Conservation (phyloP, 805 yeast genomes). For the Spathaspora gorwiae region DNA sequence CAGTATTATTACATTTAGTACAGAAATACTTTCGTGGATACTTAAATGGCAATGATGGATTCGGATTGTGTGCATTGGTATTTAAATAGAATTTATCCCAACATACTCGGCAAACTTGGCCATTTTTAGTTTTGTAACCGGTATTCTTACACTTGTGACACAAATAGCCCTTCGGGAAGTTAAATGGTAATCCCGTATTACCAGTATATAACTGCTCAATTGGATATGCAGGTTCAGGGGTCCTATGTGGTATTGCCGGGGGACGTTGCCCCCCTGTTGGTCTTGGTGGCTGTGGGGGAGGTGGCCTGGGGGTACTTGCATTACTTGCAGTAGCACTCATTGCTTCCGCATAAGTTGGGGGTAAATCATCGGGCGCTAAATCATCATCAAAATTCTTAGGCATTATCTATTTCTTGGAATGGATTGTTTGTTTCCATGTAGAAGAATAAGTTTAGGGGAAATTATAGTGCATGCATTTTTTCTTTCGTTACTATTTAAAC, state of each 20-base stretch:
- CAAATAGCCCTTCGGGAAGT: slow-evolving; percentile 55
- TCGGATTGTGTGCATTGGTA: slow-evolving; percentile 40
- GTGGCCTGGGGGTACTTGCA: slow-evolving; percentile 1
- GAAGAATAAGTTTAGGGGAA: not conserved
- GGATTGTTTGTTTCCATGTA: not conserved
- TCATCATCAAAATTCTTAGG: slow-evolving; percentile 5
- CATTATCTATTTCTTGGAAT: not conserved
- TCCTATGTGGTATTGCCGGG: slow-evolving; percentile 3
- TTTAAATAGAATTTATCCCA: slow-evolving; percentile 43
- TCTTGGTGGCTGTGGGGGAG: slow-evolving; percentile 3
- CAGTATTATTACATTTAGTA: slow-evolving; percentile 70
- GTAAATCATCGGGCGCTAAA: slow-evolving; percentile 18
- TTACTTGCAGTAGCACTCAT: slow-evolving; percentile 9
- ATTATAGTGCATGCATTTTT: too few species aligned
- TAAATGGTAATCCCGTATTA: slow-evolving; percentile 54
- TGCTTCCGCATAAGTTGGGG: slow-evolving; percentile 49
- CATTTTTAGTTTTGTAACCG: slow-evolving; percentile 56
- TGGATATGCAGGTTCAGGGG: slow-evolving; percentile 6
- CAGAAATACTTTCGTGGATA: slow-evolving; percentile 65
- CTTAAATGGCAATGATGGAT: slow-evolving; percentile 53
- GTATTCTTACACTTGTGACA: slow-evolving; percentile 75
- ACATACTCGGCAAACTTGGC: slow-evolving; percentile 59
- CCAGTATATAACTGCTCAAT: slow-evolving; percentile 39
- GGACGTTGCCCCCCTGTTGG: not conserved
- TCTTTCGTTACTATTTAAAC: too few species aligned